Percentiles rank a stretch among this genome's conserved stretches.
These are phyloP conservation scores for Boletus reticuloceps DNA, from an alignment of 768 basidiomycete species.

Conservation along the genomic window DNA sequence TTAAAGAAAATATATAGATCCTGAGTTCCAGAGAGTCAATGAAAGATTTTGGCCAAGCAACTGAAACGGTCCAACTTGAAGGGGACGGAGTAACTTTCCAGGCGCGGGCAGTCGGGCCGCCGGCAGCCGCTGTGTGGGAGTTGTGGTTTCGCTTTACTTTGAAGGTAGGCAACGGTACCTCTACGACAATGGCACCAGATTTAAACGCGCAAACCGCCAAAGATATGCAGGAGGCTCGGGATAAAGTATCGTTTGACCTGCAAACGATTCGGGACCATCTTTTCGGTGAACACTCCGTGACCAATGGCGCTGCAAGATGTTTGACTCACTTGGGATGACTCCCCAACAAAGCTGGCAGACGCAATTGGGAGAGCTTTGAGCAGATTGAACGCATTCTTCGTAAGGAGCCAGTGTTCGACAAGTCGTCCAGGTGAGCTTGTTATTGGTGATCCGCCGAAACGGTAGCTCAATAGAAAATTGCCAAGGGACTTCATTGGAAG, in stretches of 20 bases:
- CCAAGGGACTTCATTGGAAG: constrained; percentile 53
- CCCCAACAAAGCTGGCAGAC: constrained; percentile 41
- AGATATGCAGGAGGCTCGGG: constrained; percentile 53
- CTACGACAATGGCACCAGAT: constrained; percentile 16
- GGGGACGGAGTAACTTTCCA: too few relatives aligned
- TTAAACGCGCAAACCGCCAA: constrained; percentile 44
- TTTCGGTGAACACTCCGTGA: constrained; percentile 39
- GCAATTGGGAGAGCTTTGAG: constrained; percentile 48
- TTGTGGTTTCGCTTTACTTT: too few relatives aligned
- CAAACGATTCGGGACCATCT: constrained; percentile 46
- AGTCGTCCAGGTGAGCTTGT: constrained; percentile 44
- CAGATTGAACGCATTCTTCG: constrained; percentile 46
- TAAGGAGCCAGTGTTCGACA: constrained; percentile 59
- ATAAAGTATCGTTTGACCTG: constrained; percentile 41
- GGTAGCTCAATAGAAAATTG: not conserved
- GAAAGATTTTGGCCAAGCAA: too few relatives aligned
- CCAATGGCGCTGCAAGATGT: not conserved
- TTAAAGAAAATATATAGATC: too few relatives aligned
- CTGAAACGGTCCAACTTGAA: too few relatives aligned
- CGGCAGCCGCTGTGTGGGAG: not conserved
- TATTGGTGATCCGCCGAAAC: not conserved
- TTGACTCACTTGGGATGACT: not conserved
- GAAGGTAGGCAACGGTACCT: not conserved
- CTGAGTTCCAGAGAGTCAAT: too few relatives aligned
- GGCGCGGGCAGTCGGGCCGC: not conserved